These are phyloP conservation scores for Anethum foeniculum DNA, from an alignment of 140 eudicot genomes.

Conservation along the genomic window DNA sequence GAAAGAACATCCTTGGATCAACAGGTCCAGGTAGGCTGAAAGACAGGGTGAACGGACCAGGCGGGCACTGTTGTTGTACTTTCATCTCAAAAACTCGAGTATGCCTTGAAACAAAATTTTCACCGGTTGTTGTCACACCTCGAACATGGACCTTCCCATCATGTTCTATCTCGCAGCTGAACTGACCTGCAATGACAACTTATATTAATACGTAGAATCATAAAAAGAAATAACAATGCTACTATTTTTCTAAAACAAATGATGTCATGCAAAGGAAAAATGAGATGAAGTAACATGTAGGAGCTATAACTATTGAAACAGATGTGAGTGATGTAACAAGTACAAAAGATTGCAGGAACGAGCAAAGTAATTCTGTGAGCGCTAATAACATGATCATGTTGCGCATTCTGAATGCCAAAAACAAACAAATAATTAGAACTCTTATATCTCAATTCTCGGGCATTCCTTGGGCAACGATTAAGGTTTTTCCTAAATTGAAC, in stretches of 20 bases:
- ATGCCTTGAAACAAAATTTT: conserved; percentile 42
- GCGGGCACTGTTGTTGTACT: conserved; percentile 56
- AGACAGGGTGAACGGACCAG: conserved; percentile 58
- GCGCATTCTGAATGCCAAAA: background rate
- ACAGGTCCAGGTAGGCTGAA: conserved; percentile 77
- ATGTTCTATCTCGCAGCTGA: conserved; percentile 62
- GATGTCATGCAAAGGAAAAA: background rate
- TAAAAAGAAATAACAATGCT: background rate
- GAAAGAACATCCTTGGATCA: conserved; percentile 66
- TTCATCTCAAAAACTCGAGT: conserved; percentile 72
- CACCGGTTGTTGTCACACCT: conserved; percentile 78
- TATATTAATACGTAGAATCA: background rate
- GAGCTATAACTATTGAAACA: background rate
- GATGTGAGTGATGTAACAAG: background rate
- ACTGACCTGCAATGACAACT: conserved; percentile 41
- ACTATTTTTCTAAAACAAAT: background rate
- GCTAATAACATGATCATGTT: background rate
- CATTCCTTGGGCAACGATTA: background rate
- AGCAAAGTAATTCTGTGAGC: background rate
- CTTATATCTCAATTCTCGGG: background rate
- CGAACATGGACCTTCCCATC: conserved; percentile 50
- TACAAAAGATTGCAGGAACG: background rate
- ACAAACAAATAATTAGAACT: background rate
- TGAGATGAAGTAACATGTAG: background rate
- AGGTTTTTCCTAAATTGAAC: background rate